phyloP scores from a whole-genome alignment of 495 filamentous ascomycete genomes.

The Wilcoxina mikolae region DNA sequence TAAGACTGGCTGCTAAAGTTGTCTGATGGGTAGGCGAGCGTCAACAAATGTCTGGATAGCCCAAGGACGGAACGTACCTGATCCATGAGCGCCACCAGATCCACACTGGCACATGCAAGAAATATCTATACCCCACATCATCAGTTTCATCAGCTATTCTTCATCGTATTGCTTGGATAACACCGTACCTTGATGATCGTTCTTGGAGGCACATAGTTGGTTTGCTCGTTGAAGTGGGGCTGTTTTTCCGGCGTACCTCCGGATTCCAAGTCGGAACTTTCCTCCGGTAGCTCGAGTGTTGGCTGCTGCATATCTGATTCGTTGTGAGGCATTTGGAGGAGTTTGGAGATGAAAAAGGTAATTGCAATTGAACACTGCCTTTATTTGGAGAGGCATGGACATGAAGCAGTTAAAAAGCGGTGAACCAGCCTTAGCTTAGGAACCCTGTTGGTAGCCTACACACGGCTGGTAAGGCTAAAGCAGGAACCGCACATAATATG shows the following conservation, averaged over 20 bases:
- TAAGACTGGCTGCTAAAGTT: constrained; percentile 38
- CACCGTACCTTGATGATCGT: constrained; percentile 37
- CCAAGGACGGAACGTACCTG: background rate
- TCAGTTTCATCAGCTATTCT: background rate
- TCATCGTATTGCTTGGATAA: background rate
- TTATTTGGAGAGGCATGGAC: background rate
- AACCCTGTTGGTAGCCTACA: background rate
- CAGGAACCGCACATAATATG: background rate
- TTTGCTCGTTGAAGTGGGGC: constrained; percentile 39
- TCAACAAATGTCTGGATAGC: background rate
- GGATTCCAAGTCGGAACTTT: background rate
- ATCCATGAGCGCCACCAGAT: constrained; percentile 41
- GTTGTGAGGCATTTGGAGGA: background rate
- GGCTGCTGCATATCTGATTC: constrained; percentile 7
- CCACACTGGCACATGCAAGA: constrained; percentile 41
- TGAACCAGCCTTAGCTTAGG: background rate
- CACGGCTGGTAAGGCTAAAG: background rate
- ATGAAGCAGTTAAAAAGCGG: background rate
- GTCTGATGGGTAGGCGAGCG: constrained; percentile 29
- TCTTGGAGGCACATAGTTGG: constrained; percentile 39
- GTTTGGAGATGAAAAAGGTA: background rate
- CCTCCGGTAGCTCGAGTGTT: background rate
- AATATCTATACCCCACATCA: constrained; percentile 33
- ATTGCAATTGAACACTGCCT: background rate
- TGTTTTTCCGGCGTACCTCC: constrained; percentile 10